Base-by-base conservation (phyloP, 805 yeast species). In the Candida berthetii region DNA sequence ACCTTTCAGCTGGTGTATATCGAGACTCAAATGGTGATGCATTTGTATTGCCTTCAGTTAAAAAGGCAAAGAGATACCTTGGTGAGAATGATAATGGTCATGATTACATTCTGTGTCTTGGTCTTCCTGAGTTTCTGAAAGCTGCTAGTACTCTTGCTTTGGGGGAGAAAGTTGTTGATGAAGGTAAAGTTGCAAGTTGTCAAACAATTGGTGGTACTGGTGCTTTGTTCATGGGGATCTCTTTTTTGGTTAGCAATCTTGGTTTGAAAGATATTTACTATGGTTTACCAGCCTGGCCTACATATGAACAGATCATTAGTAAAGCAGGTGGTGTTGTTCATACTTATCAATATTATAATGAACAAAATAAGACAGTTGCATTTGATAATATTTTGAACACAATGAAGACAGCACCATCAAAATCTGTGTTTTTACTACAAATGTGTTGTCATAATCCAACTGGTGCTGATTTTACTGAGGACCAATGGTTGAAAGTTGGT, bases 371-470 rank as follows among this genome's bases (percentile, higher is more conserved):
- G 17, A 7, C 8, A 16, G 35, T 38, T 22, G 31, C 29, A 22
- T 38, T 38, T 17, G 31, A 31, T 3, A 17, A 20, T 13, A 15
- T 31, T 4, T 6, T 31, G 4, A 16, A 31, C 10, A 15, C 35
- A 8, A 15, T 38, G 15, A 15, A 38, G 15, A 4, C n/a, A 15
- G 40, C 40, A 9, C 31, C 43, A 7, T 13, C 16, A 6, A 48
- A 48, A 9, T 44, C 48, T 6, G 38, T 48, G 9, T 44, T 48
- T 37, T 69, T 85, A 44, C 72, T 85, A 47, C 95, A 85, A 61
- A 89, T 90, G 24, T 85, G 91, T 60, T 88, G 91, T 54, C 95
- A 85, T 68, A 85, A 85, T 69, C 95, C 95, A 44, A 85, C 95
- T 35, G 95, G 95, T 52, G 82, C 84, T 65, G 95, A 85, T 60